Evolutionary conservation across 305 asterid species (phyloP).

Genomic region (Fraxinus albicans): DNA sequence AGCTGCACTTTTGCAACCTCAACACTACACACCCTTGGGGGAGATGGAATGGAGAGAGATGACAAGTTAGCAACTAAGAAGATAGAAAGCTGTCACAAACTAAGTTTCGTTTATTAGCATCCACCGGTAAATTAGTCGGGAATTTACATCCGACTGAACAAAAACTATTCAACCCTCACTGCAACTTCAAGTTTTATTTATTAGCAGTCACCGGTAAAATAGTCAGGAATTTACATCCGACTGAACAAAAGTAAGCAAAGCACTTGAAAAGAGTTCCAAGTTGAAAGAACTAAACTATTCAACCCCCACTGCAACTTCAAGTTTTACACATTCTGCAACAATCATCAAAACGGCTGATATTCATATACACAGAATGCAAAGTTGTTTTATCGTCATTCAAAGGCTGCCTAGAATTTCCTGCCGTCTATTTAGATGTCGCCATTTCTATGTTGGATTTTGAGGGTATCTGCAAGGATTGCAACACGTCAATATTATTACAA

Average conservation of each 20-base stretch:
- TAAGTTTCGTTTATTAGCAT: not conserved
- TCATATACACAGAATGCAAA: not conserved
- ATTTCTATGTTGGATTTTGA: conserved; percentile 29
- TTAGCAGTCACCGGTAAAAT: not conserved
- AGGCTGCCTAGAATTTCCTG: conserved; percentile 3
- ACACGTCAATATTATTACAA: not conserved
- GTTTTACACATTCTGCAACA: not conserved
- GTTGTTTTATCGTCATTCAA: not conserved
- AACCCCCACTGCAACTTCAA: not conserved
- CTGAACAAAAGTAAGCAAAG: not conserved
- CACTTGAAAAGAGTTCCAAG: not conserved
- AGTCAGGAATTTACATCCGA: not conserved
- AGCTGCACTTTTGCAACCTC: not conserved
- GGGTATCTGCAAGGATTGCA: conserved; percentile 36
- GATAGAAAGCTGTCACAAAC: not conserved
- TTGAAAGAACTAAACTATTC: not conserved
- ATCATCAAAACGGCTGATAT: not conserved
- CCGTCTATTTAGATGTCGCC: conserved; percentile 21
- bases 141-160: not conserved
- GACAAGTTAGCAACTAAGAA: not conserved
- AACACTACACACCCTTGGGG: not conserved
- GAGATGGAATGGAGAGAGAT: not conserved
- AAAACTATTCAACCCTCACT: not conserved
- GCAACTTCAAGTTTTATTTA: conserved; percentile 5
- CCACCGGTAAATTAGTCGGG: not conserved